Evolutionary conservation across 2,329 filamentous ascomycete species (phyloP), one percentile per base, ranked within the genome.

Genomic region (Nannizziopsis arthrosporioides): DNA sequence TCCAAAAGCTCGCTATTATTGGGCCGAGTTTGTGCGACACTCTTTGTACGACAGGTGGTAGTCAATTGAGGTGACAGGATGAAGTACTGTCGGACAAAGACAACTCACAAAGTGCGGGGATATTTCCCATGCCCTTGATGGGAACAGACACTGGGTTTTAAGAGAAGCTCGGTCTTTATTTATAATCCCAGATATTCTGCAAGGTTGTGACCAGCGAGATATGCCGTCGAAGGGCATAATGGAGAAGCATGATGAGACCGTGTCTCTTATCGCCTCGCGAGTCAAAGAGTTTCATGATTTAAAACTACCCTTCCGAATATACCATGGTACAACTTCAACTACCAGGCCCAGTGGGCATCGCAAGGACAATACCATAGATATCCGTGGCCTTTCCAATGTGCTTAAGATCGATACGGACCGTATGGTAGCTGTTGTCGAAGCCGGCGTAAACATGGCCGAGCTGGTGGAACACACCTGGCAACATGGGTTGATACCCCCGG

Each of bases 261-360:
- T 77, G 19, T 57, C 67, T 27, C 55, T 59, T 39, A 71, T 78
- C 32, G 67, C 73, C 5, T 59, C 62, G 4, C 65, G 62, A 47
- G 68, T 77, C 31, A 61, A 61, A 41, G 52, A 59, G 8, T 79
- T 77, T 63, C 60, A 73, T 58, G 62, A 68, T 8, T 68, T 68
- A 38, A 64, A 73, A 47, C 66, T 74, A 59, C 76, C 81, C 1
- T 88, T 85, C 64, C 74, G 83, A 14, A 81, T 88, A 59, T 84
- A 80, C 56, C 84, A 88, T 65, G 84, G 84, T 51, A 80, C 81
- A 0, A 87, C 84, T 22, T 86, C 85, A 67, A 85, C 78, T 64
- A 88, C 84, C 36, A 78, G 84, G 7, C 73, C 73, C 19, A 72
- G 72, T 6, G 65, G 69, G 15, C 71, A 71, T 27, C 64, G 63